Percentiles rank a stretch among this genome's conserved stretches.
phyloP scores from a whole-genome alignment of 2,329 filamentous ascomycete genomes.

The Neodidymelliopsis sp. region DNA sequence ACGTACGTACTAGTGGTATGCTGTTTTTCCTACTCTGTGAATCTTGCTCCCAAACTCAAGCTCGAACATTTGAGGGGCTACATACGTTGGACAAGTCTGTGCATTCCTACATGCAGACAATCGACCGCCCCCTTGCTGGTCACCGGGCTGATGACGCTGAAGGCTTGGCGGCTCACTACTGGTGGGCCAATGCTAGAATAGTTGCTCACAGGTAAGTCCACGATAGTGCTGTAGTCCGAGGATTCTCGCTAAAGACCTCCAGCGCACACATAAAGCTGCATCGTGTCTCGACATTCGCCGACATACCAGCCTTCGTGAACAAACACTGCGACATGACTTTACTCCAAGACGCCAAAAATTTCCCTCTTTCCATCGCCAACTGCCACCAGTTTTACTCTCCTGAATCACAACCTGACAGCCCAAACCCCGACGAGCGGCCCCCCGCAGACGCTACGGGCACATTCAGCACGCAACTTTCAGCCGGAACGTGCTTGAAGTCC shows the following conservation, averaged over 20 bases:
- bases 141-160: background rate
- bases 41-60: background rate
- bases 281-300: conserved; percentile 9
- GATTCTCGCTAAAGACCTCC: background rate
- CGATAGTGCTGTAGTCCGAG: too few species aligned
- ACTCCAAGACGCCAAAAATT: conserved; percentile 5
- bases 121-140: conserved; percentile 5
- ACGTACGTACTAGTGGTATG: too few species aligned
- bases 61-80: background rate
- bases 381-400: conserved; percentile 10
- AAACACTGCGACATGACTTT: conserved; percentile 16
- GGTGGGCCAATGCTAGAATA: conserved; percentile 14
- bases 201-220: conserved; percentile 15
- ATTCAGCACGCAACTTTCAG: conserved; percentile 2
- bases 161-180: conserved; percentile 4
- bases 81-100: background rate
- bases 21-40: too few species aligned
- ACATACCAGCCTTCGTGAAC: conserved; percentile 15
- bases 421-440: conserved; percentile 1
- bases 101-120: background rate
- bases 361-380: background rate
- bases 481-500: conserved; percentile 13
- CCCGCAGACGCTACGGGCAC: background rate
- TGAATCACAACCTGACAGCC: conserved; percentile 11
- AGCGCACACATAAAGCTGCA: conserved; percentile 15